A percentile compares a stretch with the other conserved stretches of the same genome.
These are phyloP conservation scores for Protomyces pachydermus DNA, from an alignment of 1,139 yeast species.

Conservation along the genomic window DNA sequence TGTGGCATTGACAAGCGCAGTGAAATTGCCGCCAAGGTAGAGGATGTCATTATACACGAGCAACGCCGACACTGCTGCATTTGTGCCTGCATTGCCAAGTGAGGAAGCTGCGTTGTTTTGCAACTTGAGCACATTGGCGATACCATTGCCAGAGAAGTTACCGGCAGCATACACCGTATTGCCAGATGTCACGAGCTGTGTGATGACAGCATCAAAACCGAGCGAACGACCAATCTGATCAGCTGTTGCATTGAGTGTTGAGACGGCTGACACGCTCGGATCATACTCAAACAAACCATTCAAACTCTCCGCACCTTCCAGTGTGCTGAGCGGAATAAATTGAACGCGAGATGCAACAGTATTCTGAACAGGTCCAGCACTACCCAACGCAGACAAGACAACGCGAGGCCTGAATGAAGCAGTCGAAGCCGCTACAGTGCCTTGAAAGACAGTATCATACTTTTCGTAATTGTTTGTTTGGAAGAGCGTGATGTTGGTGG, in stretches of 20 bases:
- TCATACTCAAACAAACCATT: slow-evolving; percentile 83
- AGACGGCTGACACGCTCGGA: slow-evolving; percentile 51
- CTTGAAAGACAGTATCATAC: slow-evolving; percentile 71
- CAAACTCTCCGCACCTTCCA: slow-evolving; percentile 40
- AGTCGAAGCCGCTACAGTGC: slow-evolving; percentile 55
- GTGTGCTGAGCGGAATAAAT: slow-evolving; percentile 46
- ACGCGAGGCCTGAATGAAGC: slow-evolving; percentile 49
- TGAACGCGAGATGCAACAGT: slow-evolving; percentile 72
- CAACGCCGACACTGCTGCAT: slow-evolving; percentile 41
- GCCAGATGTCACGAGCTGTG: slow-evolving; percentile 33
- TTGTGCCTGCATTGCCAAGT: slow-evolving; percentile 42
- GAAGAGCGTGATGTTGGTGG: slow-evolving; percentile 49
- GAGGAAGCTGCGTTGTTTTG: slow-evolving; percentile 36
- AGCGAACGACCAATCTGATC: slow-evolving; percentile 55
- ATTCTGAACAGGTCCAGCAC: slow-evolving; percentile 41
- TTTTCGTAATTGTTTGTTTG: slow-evolving; percentile 78
- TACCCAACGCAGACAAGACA: slow-evolving; percentile 40
- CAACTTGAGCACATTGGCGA: slow-evolving; percentile 35
- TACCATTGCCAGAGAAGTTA: slow-evolving; percentile 27
- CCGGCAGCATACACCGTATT: slow-evolving; percentile 32
- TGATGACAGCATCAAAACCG: slow-evolving; percentile 45
- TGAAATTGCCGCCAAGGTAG: slow-evolving; percentile 43
- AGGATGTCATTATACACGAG: slow-evolving; percentile 37
- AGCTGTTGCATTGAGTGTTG: slow-evolving; percentile 54
- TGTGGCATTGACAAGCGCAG: slow-evolving; percentile 37